phyloP scores from a whole-genome alignment of 306 rosid genomes.

The Pterocarpus santalinus region DNA sequence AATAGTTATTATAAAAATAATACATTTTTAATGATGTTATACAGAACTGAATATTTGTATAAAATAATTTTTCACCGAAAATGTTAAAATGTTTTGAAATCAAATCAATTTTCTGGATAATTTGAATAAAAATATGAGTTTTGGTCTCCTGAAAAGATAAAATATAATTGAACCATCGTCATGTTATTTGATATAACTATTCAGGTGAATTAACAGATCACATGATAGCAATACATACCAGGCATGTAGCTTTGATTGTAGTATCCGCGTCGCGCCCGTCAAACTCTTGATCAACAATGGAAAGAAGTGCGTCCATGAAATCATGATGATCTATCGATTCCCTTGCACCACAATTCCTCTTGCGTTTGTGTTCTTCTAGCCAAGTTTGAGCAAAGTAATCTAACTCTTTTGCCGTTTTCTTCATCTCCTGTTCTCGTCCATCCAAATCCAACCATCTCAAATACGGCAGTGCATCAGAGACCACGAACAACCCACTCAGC shows the following conservation, averaged over 20 bases:
- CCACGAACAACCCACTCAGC: constrained; percentile 23
- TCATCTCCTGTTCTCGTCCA: constrained; percentile 51
- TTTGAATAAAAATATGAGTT: no score
- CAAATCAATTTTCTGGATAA: no score
- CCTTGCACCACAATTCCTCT: background rate
- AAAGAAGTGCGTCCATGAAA: constrained; percentile 52
- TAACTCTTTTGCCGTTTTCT: constrained; percentile 38
- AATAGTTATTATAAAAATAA: no score
- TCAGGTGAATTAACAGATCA: no score
- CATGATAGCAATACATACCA: constrained; percentile 39
- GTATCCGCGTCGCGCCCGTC: constrained; percentile 30
- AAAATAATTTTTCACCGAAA: no score
- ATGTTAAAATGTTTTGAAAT: no score
- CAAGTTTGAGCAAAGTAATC: constrained; percentile 26
- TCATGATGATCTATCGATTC: background rate
- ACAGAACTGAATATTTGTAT: no score
- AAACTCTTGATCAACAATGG: background rate
- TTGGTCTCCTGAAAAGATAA: no score
- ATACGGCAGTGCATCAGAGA: constrained; percentile 46
- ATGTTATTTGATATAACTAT: no score
- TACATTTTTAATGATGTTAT: no score
- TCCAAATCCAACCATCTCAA: constrained; percentile 61
- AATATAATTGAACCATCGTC: no score
- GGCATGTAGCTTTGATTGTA: constrained; percentile 43
- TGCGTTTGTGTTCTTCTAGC: constrained; percentile 51